A percentile compares a stretch with the other conserved stretches of the same genome.
Conservation (phyloP, 2,329 filamentous ascomycete species). For the Ramularia endophylla region DNA sequence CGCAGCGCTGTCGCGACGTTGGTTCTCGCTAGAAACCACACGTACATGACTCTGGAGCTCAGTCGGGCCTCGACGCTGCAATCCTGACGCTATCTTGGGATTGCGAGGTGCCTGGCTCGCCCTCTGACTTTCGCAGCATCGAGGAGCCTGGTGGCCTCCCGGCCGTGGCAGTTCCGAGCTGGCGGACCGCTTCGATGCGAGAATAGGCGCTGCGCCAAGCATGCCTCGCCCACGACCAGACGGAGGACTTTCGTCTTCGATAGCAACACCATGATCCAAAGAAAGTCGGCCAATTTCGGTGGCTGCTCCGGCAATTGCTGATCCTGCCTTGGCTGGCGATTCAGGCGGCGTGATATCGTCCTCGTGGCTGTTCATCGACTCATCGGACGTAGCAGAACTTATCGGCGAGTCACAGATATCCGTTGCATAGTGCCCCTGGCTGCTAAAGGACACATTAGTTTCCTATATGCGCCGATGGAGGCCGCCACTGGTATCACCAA, state of each 20-base stretch:
- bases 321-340: conserved; percentile 6
- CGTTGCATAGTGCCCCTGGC: neutral
- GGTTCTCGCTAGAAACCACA: neutral
- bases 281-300: conserved; percentile 11
- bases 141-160: conserved; percentile 4
- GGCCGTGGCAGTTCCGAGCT: conserved; percentile 5
- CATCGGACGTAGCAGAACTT: conserved; percentile 4
- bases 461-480: no score
- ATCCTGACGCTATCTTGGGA: neutral
- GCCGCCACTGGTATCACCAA: no score
- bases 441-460: neutral
- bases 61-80: neutral
- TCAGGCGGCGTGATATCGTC: conserved; percentile 12
- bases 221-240: conserved; percentile 5
- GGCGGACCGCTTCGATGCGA: conserved; percentile 8
- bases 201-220: neutral
- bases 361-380: conserved; percentile 13
- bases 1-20: neutral
- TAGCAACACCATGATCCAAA: conserved; percentile 5
- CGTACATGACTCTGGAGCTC: neutral
- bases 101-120: neutral
- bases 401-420: conserved; percentile 1
- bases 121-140: neutral
- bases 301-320: conserved; percentile 2
- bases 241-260: neutral